Base-by-base conservation (phyloP, 73 alveolate species). In the Urostyla sp. region DNA sequence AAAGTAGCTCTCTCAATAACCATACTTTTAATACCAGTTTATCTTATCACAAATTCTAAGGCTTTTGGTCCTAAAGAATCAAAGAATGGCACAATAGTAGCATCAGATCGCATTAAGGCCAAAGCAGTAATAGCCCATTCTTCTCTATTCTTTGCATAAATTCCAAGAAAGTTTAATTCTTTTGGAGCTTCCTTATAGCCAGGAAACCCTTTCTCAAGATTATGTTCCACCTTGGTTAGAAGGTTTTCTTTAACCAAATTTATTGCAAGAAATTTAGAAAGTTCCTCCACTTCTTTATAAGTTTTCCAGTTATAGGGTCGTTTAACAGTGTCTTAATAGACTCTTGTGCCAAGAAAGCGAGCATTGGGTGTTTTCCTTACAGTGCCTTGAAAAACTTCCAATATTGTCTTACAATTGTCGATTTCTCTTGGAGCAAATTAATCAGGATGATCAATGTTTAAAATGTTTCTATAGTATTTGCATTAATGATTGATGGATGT, bases 11-110 rank as follows among this genome's bases (percentile, higher is more conserved):
- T 74, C 74, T 94, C 91, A 21, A 87, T 57, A 35, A 80, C 52
- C 27, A 95, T 56, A 0, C 97, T 86, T 37, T 52, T 72, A 27
- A 95, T 79, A 34, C 79, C 89, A 13, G 98, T 92, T 43, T 92
- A 88, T 15, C 87, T 88, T 16, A 95, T 61, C 55, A 95, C 85
- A 69, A 69, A 81, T 40, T 67, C 90, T 26, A 87, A 60, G 16
- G 97, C 77, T 37, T 87, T 95, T 21, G 89, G 94, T 30, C 98
- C 98, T 45, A 95, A 85, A 21, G 98, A 88, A 69, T 96, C 99
- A 81, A 92, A 96, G 49, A 96, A 87, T 40, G 98, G 92, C 26
- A 96, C 99, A 23, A 88, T 87, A 40, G 91, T 66, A 16, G 73
- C 73, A 37, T 90, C 69, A 66, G 91, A 75, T 55, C 82, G 20